Base-by-base conservation (phyloP, 441 rosid species). In the Jatropha podagrica region DNA sequence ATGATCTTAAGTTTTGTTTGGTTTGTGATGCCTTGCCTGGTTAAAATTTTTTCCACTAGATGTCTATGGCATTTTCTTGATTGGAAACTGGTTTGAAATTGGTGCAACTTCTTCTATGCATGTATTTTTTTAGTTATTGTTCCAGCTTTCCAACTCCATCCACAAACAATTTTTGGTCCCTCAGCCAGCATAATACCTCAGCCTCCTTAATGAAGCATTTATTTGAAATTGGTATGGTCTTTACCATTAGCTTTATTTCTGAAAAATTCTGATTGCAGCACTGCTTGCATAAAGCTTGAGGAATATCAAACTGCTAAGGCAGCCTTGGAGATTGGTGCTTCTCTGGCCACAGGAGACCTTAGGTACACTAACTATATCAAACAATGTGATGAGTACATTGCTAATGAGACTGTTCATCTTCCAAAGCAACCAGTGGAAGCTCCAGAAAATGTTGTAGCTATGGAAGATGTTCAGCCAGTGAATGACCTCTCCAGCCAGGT, bases 261-360 rank as follows among this genome's bases (percentile, higher is more conserved):
- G 26, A 26, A 13, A 71, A 63, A 49, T 78, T 76, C 54, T 71
- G 63, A 64, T 46, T 83, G 79, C 84, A 95, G 99, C 68, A 80
- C 74, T 72, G 97, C 98, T 0, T 92, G 94, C 77, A 82, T 93
- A 84, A 91, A 88, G 78, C 92, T 95, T 60, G 93, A 91, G 79
- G 97, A 95, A 60, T 93, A 88, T 86, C 71, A 82, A 42, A 91
- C 92, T 48, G 97, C 98, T 51, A 92, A 92, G 87, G 91, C 82
- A 65, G 91, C 97, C 3, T 81, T 92, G 62, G 95, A 92, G 83
- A 72, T 49, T 26, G 98, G 98, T 12, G 87, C 88, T 46, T 75
- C 87, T 56, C 74, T 89, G 7, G 86, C 86, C 5, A 88, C 91
- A 0, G 84, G 64, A 76, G 90, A 88, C 8, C 49, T 80, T 0